Evolutionary conservation across 2,329 filamentous ascomycete genomes (phyloP).

Genomic region (Botrytis cinerea): DNA sequence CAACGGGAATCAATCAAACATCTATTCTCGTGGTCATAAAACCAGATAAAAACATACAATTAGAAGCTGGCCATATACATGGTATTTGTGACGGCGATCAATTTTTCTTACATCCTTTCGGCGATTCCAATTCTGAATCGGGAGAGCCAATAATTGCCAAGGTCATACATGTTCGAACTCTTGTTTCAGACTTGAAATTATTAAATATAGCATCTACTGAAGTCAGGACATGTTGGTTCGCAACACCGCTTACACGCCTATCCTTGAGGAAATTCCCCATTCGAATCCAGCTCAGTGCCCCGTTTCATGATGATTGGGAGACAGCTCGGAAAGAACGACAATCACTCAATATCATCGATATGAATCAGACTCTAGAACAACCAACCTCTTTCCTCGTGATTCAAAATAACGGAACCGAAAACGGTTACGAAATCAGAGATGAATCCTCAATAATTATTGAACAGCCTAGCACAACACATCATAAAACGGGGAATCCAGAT

Average conservation of each 20-base stretch:
- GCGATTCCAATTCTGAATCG: background rate
- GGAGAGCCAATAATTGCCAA: background rate
- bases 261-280: constrained; percentile 6
- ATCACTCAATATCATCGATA: constrained; percentile 13
- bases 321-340: constrained; percentile 1
- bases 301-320: background rate
- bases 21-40: too few relatives aligned
- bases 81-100: constrained; percentile 6
- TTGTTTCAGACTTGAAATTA: constrained; percentile 5
- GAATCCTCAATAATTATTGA: background rate
- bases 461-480: background rate
- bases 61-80: constrained; percentile 13
- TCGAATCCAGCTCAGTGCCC: background rate
- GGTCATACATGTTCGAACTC: background rate
- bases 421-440: constrained; percentile 6
- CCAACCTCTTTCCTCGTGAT: background rate
- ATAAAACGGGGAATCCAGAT: background rate
- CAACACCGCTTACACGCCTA: background rate
- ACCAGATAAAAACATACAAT: background rate
- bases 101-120: background rate
- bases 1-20: too few relatives aligned
- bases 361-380: background rate
- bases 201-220: constrained; percentile 1
- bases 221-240: constrained; percentile 5
- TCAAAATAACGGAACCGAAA: background rate